Evolutionary conservation across 768 basidiomycete genomes (phyloP), one percentile per base, ranked within the genome.

Genomic region (Clitopilus hobsonii): DNA sequence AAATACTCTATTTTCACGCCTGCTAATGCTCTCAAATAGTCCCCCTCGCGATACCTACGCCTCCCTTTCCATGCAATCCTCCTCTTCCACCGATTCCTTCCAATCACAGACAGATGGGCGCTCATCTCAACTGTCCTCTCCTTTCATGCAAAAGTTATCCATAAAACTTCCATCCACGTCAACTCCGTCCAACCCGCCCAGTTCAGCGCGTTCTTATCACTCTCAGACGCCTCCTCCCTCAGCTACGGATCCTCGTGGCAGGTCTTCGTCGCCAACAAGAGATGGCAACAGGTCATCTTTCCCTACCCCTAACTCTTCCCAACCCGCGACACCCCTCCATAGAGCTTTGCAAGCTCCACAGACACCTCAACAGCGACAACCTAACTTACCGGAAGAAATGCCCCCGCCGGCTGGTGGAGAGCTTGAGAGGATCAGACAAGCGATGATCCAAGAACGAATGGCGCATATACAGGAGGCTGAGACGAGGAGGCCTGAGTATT

Each of bases 401-500:
- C 61, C 68, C 7, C 58, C 69, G 23, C 60, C 65, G 16, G 62
- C 72, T 0, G 83, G 81, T 38, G 79, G 78, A 26, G 86, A 88
- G 63, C 75, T 85, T 65, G 77, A 80, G 51, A 79, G 82, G 32
- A 82, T 88, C 49, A 79, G 80, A 25, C 76, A 78, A 48, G 77
- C 78, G 24, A 71, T 78, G 62, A 67, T 76, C 14, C 78, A 83
- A 58, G 81, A 80, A 32, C 74, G 75, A 53, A 64, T 79, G 11
- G 71, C 75, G 1, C 77, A 78, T 26, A 63, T 76, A 26, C 76
- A 75, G 52, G 82, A 84, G 63, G 71, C 77, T 8, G 88, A 91
- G 66, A 77, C 69, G 29, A 82, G 80, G 13, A 77, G 88, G 32
- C 88, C 88, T 1, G 89, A 90, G 6, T 91, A 90, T 64, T 71